Base-by-base conservation (phyloP, 129 eudicot species). In the Rutidosis leptorrhynchoides region DNA sequence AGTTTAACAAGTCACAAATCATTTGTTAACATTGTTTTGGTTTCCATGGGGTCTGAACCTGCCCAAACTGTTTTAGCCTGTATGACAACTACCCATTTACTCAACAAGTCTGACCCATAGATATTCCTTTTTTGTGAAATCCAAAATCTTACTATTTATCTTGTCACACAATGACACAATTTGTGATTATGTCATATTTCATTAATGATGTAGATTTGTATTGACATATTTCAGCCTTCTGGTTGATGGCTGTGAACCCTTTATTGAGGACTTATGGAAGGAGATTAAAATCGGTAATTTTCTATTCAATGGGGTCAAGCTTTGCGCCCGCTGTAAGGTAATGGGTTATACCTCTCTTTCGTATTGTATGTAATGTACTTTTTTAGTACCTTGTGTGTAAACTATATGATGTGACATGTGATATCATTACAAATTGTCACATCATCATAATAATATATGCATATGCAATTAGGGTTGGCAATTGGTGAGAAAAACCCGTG, bases 301-400 rank as follows among this genome's bases (percentile, higher is more conserved):
- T 7, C 74, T 76, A 62, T 84, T 90, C 58, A 58, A 65, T 64
- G 95, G 87, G 32, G 90, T 73, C 24, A 82, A 84, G 74, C 87
- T 90, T 58, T 90, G 97, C 74, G 22, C 78, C 53, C 93, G 96
- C 55, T 90, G 96, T 57, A 90, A 90, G 97, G 97, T 90, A 80
- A 71, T 60, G 20, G 4, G 27, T 8, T 7, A 24, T 22, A 0
- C 20, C 19, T 30, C 15, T 42, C 21, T 42, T 66, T 30, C 46
- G 49, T 11, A 16, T 56, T 37, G 57, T n/a, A n/a, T n/a, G n/a
- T n/a, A n/a, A n/a, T n/a, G n/a, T n/a, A n/a, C n/a, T n/a, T n/a
- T n/a, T n/a, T n/a, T n/a, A n/a, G n/a, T n/a, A n/a, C n/a, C n/a
- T n/a, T n/a, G n/a, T n/a, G n/a, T n/a, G n/a, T n/a, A n/a, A n/a